A percentile compares a stretch with the other conserved stretches of the same genome.
phyloP scores from a whole-genome alignment of 2,329 filamentous ascomycete genomes.

The Fonsecaea erecta region DNA sequence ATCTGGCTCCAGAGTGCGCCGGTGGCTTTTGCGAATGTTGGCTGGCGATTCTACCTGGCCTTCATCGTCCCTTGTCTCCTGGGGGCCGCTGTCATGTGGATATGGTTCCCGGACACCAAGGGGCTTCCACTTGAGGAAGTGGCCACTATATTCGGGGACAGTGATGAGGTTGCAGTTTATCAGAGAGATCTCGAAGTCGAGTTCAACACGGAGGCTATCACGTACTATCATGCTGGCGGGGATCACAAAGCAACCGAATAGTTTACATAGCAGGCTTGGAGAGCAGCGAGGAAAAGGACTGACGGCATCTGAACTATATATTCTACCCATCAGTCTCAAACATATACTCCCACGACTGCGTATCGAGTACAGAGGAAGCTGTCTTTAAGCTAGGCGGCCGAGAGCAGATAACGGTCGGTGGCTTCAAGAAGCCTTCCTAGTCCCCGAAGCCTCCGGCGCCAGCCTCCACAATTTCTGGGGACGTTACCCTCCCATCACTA shows the following conservation, averaged over 20 bases:
- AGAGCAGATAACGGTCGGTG: no score
- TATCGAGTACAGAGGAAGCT: no score
- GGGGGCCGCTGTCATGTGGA: neutral
- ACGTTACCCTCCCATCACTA: no score
- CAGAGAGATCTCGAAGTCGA: neutral
- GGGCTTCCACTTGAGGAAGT: neutral
- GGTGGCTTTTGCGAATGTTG: neutral
- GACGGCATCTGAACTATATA: neutral
- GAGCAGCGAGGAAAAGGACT: neutral
- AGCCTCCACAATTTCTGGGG: no score
- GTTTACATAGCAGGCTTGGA: neutral
- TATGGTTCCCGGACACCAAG: conserved; percentile 2
- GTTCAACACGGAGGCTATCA: neutral
- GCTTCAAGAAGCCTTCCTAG: no score
- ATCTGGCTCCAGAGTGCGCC: conserved; percentile 34
- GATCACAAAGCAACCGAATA: neutral
- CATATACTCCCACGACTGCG: no score
- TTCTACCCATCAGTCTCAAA: neutral
- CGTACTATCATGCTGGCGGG: no score
- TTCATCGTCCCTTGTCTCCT: neutral
- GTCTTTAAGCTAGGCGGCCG: neutral
- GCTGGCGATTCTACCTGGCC: conserved; percentile 1
- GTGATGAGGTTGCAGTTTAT: neutral
- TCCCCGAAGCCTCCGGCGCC: no score
- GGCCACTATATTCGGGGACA: neutral